These are phyloP conservation scores for Ettlia oleoabundans DNA, from an alignment of 139 green algal genomes.

Conservation along the genomic window DNA sequence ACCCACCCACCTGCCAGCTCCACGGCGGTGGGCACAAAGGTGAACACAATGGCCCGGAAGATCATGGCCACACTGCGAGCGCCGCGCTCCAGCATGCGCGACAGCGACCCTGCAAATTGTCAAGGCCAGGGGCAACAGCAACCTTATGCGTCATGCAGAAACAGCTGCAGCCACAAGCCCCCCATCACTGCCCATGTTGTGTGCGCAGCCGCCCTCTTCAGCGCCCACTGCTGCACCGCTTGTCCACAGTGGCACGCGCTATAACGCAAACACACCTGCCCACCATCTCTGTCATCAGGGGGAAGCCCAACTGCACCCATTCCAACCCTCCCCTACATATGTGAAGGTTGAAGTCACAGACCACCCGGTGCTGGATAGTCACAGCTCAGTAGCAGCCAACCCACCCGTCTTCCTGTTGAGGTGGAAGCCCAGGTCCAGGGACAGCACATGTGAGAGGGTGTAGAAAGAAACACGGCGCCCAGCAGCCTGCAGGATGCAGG, in stretches of 20 bases:
- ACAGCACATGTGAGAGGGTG: conserved; percentile 44
- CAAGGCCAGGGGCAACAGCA: too few species aligned
- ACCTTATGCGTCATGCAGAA: too few species aligned
- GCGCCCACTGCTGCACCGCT: too few species aligned
- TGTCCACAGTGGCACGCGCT: not conserved
- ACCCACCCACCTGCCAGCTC: conserved; percentile 75
- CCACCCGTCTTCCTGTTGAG: conserved; percentile 80
- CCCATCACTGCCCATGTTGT: too few species aligned
- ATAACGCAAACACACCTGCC: too few species aligned
- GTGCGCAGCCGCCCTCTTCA: too few species aligned
- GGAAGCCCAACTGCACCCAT: too few species aligned
- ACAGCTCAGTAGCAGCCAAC: not conserved
- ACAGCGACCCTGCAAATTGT: conserved; percentile 68
- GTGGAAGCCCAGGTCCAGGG: conserved; percentile 50
- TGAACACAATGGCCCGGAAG: conserved; percentile 94
- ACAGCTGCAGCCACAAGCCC: too few species aligned
- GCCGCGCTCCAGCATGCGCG: conserved; percentile 90
- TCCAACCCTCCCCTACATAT: too few species aligned
- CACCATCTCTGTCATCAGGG: too few species aligned
- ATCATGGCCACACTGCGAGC: conserved; percentile 90
- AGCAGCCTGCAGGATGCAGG: conserved; percentile 29
- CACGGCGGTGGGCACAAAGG: conserved; percentile 89
- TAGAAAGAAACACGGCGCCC: conserved; percentile 42
- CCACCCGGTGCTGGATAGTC: too few species aligned
- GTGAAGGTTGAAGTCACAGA: too few species aligned